These are phyloP conservation scores for Cryptococcus depauperatus DNA, from an alignment of 1,284 basidiomycete species.

Conservation along the genomic window DNA sequence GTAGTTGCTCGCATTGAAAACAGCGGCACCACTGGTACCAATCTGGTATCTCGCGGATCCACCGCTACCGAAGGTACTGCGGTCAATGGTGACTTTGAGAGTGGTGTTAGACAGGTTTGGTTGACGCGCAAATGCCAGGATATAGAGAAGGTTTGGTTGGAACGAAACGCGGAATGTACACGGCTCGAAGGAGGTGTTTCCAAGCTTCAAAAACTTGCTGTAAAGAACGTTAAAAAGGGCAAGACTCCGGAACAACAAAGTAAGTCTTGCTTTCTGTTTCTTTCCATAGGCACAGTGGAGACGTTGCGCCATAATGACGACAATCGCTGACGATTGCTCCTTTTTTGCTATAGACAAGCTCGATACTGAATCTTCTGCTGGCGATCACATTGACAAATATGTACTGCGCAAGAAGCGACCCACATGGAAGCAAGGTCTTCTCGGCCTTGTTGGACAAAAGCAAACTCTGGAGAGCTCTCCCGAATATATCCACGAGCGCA, in stretches of 20 bases:
- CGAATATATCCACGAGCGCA: slow-evolving; percentile 49
- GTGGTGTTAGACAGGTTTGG: slow-evolving; percentile 76
- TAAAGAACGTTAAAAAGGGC: slow-evolving; percentile 52
- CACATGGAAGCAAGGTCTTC: slow-evolving; percentile 53
- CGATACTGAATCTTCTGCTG: slow-evolving; percentile 52
- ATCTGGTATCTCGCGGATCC: slow-evolving; percentile 5
- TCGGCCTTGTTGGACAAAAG: slow-evolving; percentile 51
- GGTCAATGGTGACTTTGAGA: slow-evolving; percentile 52
- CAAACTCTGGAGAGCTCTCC: slow-evolving; percentile 50
- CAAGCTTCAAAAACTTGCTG: slow-evolving; percentile 61
- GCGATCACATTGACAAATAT: slow-evolving; percentile 48
- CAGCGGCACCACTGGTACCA: slow-evolving; percentile 11
- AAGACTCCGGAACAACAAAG: slow-evolving; percentile 45
- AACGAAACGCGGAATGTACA: slow-evolving; percentile 61
- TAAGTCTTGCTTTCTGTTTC: slow-evolving; percentile 14
- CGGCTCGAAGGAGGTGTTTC: slow-evolving; percentile 83
- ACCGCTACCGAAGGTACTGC: slow-evolving; percentile 30
- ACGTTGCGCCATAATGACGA: background rate
- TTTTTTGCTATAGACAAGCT: slow-evolving; percentile 22
- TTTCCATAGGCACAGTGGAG: background rate
- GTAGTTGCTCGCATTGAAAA: slow-evolving; percentile 19
- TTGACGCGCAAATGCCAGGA: slow-evolving; percentile 75
- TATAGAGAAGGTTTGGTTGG: slow-evolving; percentile 71
- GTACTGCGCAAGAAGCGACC: slow-evolving; percentile 48
- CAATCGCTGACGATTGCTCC: background rate